Base-by-base conservation (phyloP, 2,329 filamentous ascomycete genomes). In the Fusarium algeriense region DNA sequence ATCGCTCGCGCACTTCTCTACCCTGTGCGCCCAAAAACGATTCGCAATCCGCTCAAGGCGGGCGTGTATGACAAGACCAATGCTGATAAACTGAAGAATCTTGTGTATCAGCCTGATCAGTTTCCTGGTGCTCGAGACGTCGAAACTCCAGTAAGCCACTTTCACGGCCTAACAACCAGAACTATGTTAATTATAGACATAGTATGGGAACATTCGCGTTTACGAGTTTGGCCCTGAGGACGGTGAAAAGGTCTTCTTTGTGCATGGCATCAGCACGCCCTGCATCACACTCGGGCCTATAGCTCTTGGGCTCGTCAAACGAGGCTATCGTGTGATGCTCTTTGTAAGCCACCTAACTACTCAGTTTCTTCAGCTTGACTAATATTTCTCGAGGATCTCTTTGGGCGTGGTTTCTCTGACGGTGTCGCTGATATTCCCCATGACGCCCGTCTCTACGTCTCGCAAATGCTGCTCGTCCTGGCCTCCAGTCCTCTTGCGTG, bases 231-330 rank as follows among this genome's bases (percentile, higher is more conserved):
- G 94, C 2, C 92, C 93, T 2, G 86, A 90, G 54, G 81, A 88
- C 58, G 94, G 94, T 11, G 86, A 88, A 48, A 95, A 92, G 75
- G 90, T 96, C 7, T 81, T 97, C 19, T 85, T 97, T 37, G 85
- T 97, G 12, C 94, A 97, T 78, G 94, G 94, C 46, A 95, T 97
- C 78, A 93, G 91, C 67, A 97, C 93, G 0, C 92, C 93, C 1
- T 94, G 92, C 79, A 88, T 95, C 74, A 90, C 92, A 3, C 84
- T 96, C 19, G 86, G 87, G 30, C 87, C 86, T 46, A 80, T 97
- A 37, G 92, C 93, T 32, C 84, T 90, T 73, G 86, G 85, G 23
- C 85, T 97, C 26, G 93, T 88, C 5, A 84, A 87, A 41, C 87
- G 86, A 54, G 92, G 93, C 35, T 95, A 90, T 77, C 88, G 94